These are phyloP conservation scores for Xylaria sp. DNA, from an alignment of 2,329 filamentous ascomycete species.

Conservation along the genomic window DNA sequence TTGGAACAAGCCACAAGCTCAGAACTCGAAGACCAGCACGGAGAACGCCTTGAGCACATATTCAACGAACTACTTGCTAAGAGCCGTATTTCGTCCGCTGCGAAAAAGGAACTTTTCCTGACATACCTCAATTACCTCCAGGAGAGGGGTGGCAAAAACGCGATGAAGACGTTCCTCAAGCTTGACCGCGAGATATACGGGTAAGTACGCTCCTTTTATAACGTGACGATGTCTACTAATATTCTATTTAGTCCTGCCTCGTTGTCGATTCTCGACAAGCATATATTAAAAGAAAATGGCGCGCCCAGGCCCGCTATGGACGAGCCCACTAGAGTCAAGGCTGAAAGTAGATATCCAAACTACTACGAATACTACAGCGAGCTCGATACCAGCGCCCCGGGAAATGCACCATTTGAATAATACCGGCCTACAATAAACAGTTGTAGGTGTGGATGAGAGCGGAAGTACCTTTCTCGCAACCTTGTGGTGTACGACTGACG, in stretches of 20 bases:
- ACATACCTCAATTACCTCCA: conserved; percentile 87
- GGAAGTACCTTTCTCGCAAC: not conserved
- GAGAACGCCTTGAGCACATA: conserved; percentile 81
- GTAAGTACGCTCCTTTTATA: conserved; percentile 57
- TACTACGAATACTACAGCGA: conserved; percentile 66
- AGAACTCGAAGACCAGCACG: conserved; percentile 72
- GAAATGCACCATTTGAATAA: conserved; percentile 65
- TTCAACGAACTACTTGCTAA: conserved; percentile 79
- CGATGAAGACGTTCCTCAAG: conserved; percentile 85
- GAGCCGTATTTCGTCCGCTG: conserved; percentile 73
- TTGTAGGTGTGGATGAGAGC: not conserved
- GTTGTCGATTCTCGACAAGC: conserved; percentile 55
- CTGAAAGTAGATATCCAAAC: conserved; percentile 62
- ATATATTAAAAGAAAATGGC: conserved; percentile 60
- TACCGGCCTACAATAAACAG: not conserved
- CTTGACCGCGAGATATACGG: conserved; percentile 91
- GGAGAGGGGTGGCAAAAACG: conserved; percentile 81
- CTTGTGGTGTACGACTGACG: not conserved
- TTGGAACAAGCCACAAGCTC: conserved; percentile 79
- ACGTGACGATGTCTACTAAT: conserved; percentile 33
- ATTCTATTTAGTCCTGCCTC: conserved; percentile 57
- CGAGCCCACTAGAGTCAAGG: conserved; percentile 61
- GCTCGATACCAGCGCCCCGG: conserved; percentile 59
- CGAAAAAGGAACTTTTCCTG: conserved; percentile 80
- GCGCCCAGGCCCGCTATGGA: conserved; percentile 59